These are phyloP conservation scores for Trichophyton rubrum DNA, from an alignment of 2,329 filamentous ascomycete species.

Conservation along the genomic window DNA sequence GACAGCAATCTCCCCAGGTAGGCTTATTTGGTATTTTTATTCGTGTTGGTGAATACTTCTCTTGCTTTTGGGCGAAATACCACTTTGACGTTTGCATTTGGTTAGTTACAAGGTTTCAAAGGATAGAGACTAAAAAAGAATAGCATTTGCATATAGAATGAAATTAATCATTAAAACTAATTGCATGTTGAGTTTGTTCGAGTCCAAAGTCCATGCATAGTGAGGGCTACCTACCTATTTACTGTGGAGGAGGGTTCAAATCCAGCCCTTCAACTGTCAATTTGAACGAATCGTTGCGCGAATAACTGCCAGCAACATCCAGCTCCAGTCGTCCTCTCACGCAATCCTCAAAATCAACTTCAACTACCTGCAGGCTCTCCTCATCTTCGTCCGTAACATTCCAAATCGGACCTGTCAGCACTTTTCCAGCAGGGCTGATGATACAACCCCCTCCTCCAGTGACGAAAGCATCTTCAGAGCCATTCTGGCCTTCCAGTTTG, in stretches of 20 bases:
- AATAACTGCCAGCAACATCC: conserved; percentile 77
- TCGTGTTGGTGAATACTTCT: background rate
- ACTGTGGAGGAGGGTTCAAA: conserved; percentile 43
- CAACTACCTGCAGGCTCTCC: conserved; percentile 48
- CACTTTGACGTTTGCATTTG: background rate
- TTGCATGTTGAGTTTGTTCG: background rate
- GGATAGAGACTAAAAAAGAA: background rate
- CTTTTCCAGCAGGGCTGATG: conserved; percentile 64
- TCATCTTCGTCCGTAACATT: conserved; percentile 49
- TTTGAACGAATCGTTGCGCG: conserved; percentile 54
- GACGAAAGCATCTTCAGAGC: conserved; percentile 38
- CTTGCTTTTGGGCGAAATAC: background rate
- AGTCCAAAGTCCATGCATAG: background rate
- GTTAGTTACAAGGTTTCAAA: conserved; percentile 1
- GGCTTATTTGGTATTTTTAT: background rate
- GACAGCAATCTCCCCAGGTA: background rate
- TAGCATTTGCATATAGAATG: conserved; percentile 5
- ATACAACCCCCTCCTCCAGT: conserved; percentile 74
- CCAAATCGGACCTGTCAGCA: conserved; percentile 72
- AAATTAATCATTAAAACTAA: background rate
- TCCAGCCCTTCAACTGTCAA: conserved; percentile 49
- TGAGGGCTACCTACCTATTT: background rate
- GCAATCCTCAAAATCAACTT: conserved; percentile 82
- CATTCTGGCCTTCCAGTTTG: background rate
- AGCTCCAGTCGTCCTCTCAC: conserved; percentile 68